Base-by-base conservation (phyloP, 2,329 filamentous ascomycete species). In the Trichophyton equinum region DNA sequence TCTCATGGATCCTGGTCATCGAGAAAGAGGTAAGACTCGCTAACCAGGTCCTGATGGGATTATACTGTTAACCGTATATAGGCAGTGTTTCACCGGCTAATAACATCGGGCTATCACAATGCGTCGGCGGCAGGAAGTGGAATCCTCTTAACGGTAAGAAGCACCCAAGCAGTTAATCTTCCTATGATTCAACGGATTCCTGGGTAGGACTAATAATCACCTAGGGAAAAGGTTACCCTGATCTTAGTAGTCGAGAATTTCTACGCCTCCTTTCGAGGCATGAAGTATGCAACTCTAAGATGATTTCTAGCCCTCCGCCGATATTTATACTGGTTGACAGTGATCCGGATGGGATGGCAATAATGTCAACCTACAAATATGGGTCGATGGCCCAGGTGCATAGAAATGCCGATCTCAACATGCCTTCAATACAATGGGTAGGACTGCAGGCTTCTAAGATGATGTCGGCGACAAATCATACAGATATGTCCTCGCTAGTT, bases 161-260 rank as follows among this genome's bases (percentile, higher is more conserved):
- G 6, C 4, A 18, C 2, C 22, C 44, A 3, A 63, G 27, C 4
- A 18, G 6, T 25, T 46, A 3, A 63, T 49, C 56, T 53, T 61
- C 36, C 3, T 15, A 27, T 51, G 2, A 51, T 51, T 15, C 18
- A 47, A 18, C 15, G 9, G 11, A 36, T 13, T 13, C 25, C 46
- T 9, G 9, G 4, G 20, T 27, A 27, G 46, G 25, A 11, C 20
- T 33, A 55, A 25, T 36, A 1, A 8, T n/a, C 25, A 61, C 42
- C 8, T 58, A 84, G 81, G 84, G 79, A 0, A 86, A 86, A 75
- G 84, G 84, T 2, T 86, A 85, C 65, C 84, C 84, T 1, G 84
- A 86, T 66, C 69, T 86, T 27, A 74, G 76, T 36, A 84, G 82
- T 7, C 76, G 83, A 42, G 73, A 72, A 1, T 80, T 86, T 64